Base-by-base conservation (phyloP, 192 early-diverging fungal species). In the Gamsiella multidivaricata region DNA sequence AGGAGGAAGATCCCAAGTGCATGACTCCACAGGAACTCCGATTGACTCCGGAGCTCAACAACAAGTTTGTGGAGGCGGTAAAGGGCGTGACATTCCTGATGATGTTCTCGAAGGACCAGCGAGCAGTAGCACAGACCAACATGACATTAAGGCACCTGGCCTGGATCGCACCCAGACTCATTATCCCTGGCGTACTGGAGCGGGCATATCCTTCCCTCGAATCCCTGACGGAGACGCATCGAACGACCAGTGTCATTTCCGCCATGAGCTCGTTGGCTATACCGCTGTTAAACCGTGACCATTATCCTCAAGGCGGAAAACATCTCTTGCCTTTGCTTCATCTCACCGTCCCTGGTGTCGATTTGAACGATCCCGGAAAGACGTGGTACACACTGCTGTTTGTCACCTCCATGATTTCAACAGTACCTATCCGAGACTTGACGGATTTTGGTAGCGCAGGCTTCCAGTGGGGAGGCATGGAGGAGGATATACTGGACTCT, bases 281-380 rank as follows among this genome's bases (percentile, higher is more conserved):
- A 10, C 91, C 95, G 6, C 72, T 98, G 51, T 80, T 96, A 8
- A 87, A 85, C 62, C 87, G 93, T 20, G 54, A 80, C 2, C 89
- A 93, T 66, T 98, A 91, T 73, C 92, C 95, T 7, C 85, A 91
- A 43, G 97, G 97, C 11, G 96, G 90, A 5, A 89, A 91, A 66
- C 92, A 97, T 71, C 59, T 98, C 1, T 70, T 89, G 0, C 88
- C 90, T 14, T 80, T 98, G 59, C 81, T 98, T 37, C 87, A 90
- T 37, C 84, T 96, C 3, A 87, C 88, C 5, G 87, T 96, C 14
- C 96, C 96, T 0, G 97, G 95, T 26, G 93, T 98, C 31, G 96
- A 98, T 67, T 82, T 96, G 70, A 98, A 98, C 79, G 97, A 98
- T 59, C 89, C 92, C 2, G 85, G 78, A 33, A 98, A 97, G 76